Conservation (phyloP, 176 grass and related monocot species). For the Bothriochloa decipiens region DNA sequence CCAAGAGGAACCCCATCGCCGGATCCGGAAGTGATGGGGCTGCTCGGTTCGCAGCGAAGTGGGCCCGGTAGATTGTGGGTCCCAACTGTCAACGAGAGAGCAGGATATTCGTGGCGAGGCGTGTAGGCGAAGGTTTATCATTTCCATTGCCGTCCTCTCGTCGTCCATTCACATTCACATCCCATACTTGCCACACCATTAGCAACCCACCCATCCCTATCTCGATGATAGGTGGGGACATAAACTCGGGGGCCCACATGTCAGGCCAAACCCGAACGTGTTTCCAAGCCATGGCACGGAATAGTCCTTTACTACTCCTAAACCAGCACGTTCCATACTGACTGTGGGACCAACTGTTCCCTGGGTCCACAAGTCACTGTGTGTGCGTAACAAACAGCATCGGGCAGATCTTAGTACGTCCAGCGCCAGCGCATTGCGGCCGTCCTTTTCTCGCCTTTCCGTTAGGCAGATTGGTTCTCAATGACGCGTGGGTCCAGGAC, state of each 20-base stretch:
- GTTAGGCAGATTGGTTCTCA: rapidly evolving
- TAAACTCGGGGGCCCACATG: neutral
- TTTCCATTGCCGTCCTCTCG: neutral
- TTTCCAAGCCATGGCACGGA: neutral
- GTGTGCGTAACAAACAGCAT: rapidly evolving
- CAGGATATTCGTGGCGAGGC: neutral
- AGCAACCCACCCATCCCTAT: neutral
- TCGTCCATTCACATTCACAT: constrained; percentile 15
- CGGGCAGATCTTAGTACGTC: neutral
- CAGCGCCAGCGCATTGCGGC: constrained; percentile 10
- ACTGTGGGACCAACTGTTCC: rapidly evolving
- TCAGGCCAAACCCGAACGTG: neutral
- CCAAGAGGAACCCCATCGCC: constrained; percentile 2
- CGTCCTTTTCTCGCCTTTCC: neutral
- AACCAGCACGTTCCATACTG: neutral
- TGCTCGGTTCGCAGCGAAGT: neutral
- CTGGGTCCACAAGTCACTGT: neutral
- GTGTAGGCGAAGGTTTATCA: constrained; percentile 43
- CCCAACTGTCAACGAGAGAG: neutral
- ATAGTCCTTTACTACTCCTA: neutral
- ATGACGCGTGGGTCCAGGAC: rapidly evolving
- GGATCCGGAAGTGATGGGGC: neutral
- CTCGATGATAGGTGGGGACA: constrained; percentile 25
- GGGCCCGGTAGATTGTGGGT: rapidly evolving
- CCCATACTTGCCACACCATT: no score